Conservation (phyloP, 2,329 filamentous ascomycete species). For the Blumeria hordei region DNA sequence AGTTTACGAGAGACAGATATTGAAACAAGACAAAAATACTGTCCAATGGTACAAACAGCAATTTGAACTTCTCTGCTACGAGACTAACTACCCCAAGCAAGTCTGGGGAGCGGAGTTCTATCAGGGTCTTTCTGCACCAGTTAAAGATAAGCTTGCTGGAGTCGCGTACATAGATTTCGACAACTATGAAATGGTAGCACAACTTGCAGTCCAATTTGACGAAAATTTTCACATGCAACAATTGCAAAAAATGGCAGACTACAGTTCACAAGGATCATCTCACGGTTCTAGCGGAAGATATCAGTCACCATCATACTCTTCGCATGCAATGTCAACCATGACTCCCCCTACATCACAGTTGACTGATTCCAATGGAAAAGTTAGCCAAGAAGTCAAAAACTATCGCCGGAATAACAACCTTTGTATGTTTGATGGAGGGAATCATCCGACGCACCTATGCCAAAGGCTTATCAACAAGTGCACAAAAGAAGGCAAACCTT, state of each 20-base stretch:
- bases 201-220: background rate
- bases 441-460: background rate
- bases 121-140: background rate
- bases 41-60: background rate
- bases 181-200: background rate
- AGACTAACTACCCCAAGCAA: background rate
- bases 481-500: conserved; percentile 1
- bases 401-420: background rate
- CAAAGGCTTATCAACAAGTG: background rate
- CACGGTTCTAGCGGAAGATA: no score
- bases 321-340: no score
- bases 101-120: background rate
- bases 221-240: background rate
- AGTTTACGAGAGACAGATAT: background rate
- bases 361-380: background rate
- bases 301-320: no score
- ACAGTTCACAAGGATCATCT: no score
- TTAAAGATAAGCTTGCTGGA: background rate
- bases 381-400: background rate
- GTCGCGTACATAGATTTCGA: background rate
- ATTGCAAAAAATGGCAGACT: background rate
- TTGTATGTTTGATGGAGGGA: background rate
- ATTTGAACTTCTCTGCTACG: background rate
- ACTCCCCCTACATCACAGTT: no score
- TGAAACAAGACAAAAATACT: background rate